Conservation (phyloP, 2,329 filamentous ascomycete species). For the Tolypocladium sp. region DNA sequence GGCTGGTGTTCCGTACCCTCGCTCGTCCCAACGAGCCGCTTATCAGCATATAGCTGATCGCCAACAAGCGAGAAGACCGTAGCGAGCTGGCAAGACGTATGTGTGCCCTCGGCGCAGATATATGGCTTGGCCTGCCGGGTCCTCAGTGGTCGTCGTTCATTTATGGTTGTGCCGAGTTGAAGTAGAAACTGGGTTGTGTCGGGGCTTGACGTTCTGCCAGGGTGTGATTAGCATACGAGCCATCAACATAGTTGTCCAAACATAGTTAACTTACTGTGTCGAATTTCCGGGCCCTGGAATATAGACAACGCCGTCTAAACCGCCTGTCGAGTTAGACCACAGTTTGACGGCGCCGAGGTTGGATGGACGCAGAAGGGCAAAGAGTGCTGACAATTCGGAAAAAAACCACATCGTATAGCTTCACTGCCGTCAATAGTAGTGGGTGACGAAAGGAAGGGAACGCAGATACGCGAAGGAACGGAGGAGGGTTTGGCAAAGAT, state of each 20-base stretch:
- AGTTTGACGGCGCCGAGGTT: not conserved
- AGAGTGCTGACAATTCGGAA: not conserved
- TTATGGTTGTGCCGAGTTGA: not conserved
- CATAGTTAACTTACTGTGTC: not conserved
- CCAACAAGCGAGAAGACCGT: not conserved
- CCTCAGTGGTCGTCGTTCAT: not conserved
- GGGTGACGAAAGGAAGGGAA: not conserved
- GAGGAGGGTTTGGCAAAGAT: not conserved
- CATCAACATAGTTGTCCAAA: no score
- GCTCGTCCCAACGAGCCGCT: not conserved
- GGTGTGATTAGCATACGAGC: not conserved
- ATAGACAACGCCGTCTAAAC: not conserved
- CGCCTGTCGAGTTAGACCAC: not conserved
- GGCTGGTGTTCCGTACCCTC: not conserved
- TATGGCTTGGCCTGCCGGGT: not conserved
- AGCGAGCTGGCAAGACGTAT: not conserved
- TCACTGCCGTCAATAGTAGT: not conserved
- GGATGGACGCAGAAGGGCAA: not conserved
- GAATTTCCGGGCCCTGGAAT: not conserved
- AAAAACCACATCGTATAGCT: not conserved
- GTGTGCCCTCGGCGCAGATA: not conserved
- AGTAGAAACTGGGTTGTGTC: not conserved
- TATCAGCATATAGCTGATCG: not conserved
- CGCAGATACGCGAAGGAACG: not conserved
- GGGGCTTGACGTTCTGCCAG: not conserved